A percentile compares a stretch with the other conserved stretches of the same genome.
phyloP scores from a whole-genome alignment of 352 stramenopile genomes.

The Pythium vanterpoolii region DNA sequence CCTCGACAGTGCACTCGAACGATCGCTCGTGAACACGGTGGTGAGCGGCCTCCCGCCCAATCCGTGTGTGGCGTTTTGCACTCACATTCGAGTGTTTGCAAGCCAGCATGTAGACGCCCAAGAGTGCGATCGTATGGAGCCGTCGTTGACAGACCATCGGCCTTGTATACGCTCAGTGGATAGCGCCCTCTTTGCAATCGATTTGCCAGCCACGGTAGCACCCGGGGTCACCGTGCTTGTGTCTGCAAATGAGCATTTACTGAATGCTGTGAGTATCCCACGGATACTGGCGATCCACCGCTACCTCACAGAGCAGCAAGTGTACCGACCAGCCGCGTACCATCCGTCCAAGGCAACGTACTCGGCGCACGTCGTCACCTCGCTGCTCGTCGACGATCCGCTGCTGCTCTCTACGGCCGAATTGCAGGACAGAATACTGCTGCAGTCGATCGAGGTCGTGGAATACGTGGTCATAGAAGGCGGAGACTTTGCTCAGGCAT shows the following conservation, averaged over 20 bases:
- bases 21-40: conserved; percentile 46
- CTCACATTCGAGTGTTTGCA: conserved; percentile 36
- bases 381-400: conserved; percentile 29
- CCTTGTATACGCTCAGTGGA: not conserved
- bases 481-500: conserved; percentile 27
- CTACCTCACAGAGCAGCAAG: conserved; percentile 23
- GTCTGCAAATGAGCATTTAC: conserved; percentile 11
- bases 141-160: not conserved
- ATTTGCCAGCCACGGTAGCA: not conserved
- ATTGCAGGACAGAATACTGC: not conserved
- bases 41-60: conserved; percentile 40
- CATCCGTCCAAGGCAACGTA: conserved; percentile 44
- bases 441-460: conserved; percentile 26
- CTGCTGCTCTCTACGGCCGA: conserved; percentile 8
- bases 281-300: conserved; percentile 15
- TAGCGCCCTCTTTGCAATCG: not conserved
- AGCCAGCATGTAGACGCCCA: not conserved
- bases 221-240: not conserved
- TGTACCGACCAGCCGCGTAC: conserved; percentile 26
- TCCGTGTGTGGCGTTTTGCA: conserved; percentile 41
- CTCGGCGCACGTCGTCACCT: conserved; percentile 25
- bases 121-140: not conserved
- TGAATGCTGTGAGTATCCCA: conserved; percentile 14
- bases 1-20: conserved; percentile 48
- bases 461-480: conserved; percentile 48